Percentiles rank a stretch among this genome's conserved stretches.
phyloP scores from a whole-genome alignment of 2,329 filamentous ascomycete genomes.

The Pestalotiopsis sp. region DNA sequence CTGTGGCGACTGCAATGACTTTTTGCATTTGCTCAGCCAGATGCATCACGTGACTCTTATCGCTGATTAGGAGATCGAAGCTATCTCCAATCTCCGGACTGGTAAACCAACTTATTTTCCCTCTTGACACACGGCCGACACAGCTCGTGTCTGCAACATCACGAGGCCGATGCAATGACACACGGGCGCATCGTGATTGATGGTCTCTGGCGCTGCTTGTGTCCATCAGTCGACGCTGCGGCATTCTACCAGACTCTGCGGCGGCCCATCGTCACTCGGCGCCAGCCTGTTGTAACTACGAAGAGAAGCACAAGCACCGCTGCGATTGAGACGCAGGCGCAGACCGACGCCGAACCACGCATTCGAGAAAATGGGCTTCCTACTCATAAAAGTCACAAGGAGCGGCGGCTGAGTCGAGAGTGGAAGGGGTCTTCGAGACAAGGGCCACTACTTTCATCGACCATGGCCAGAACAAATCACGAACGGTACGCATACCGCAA shows the following conservation, averaged over 20 bases:
- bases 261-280: slow-evolving; percentile 22
- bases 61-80: background rate
- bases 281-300: background rate
- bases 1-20: too few relatives aligned
- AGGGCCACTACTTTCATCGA: background rate
- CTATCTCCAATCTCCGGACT: slow-evolving; percentile 10
- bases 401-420: background rate
- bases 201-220: slow-evolving; percentile 67
- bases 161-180: slow-evolving; percentile 32
- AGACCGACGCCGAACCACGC: background rate
- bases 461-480: background rate
- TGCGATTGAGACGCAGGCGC: background rate
- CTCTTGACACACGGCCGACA: background rate
- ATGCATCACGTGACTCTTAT: slow-evolving; percentile 6
- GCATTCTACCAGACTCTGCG: slow-evolving; percentile 37
- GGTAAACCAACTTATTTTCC: background rate
- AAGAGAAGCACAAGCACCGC: background rate
- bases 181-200: slow-evolving; percentile 48
- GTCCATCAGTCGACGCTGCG: slow-evolving; percentile 53
- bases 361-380: background rate
- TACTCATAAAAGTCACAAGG: background rate
- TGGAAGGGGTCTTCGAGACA: background rate
- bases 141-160: background rate
- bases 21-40: background rate
- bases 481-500: background rate